Conservation (phyloP, 2,329 filamentous ascomycete species). For the Arachnomyces sp. region DNA sequence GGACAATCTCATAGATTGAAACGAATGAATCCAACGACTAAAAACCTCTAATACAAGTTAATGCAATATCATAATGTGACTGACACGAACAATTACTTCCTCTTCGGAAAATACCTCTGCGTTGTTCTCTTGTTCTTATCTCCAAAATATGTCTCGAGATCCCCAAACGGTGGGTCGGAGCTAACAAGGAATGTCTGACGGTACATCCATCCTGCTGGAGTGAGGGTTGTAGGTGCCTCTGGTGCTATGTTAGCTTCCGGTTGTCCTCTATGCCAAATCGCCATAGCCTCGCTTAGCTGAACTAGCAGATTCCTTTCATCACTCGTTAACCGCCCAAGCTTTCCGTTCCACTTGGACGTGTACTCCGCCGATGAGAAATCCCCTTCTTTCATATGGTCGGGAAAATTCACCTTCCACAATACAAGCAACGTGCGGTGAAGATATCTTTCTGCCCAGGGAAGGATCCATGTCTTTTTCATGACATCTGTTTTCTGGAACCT, state of each 20-base stretch:
- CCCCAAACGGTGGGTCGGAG: not conserved
- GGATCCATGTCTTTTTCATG: not conserved
- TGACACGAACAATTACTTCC: not conserved
- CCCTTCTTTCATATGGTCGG: not conserved
- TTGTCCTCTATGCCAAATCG: no score
- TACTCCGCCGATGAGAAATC: no score
- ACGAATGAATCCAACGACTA: not conserved
- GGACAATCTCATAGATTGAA: not conserved
- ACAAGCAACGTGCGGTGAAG: constrained; percentile 3
- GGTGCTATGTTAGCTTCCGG: no score
- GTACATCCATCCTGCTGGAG: not conserved
- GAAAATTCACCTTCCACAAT: constrained; percentile 1
- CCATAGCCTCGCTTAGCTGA: not conserved
- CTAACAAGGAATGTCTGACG: not conserved
- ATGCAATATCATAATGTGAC: not conserved
- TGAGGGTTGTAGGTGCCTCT: not conserved
- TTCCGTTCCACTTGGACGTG: not conserved
- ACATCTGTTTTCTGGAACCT: not conserved
- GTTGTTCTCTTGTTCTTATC: not conserved
- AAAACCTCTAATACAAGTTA: not conserved
- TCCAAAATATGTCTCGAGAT: not conserved
- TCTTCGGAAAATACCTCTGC: not conserved
- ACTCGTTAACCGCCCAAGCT: not conserved
- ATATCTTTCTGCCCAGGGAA: constrained; percentile 1
- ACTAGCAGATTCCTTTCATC: constrained; percentile 1